Conservation (phyloP, 352 stramenopile genomes). For the Globisporangium echinulatum region DNA sequence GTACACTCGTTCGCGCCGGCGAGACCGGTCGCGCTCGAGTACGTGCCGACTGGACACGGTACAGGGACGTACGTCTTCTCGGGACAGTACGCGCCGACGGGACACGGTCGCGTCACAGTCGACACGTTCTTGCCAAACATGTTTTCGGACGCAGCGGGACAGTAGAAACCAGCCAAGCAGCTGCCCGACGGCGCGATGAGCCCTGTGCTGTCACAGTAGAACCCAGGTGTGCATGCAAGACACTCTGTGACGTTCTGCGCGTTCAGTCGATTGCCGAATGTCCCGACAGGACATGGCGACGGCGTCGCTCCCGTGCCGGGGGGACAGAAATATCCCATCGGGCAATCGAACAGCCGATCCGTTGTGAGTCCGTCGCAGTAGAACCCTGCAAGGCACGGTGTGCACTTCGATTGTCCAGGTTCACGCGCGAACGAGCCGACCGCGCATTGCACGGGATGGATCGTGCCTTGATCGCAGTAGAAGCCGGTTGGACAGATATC, state of each 20-base stretch:
- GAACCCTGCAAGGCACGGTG: conserved; percentile 50
- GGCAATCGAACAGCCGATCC: conserved; percentile 33
- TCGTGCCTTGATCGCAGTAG: conserved; percentile 50
- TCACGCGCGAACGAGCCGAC: conserved; percentile 30
- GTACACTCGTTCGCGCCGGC: conserved; percentile 37
- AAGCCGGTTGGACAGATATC: conserved; percentile 46
- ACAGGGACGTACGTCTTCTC: conserved; percentile 56
- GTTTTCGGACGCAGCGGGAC: conserved; percentile 30
- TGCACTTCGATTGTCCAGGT: conserved; percentile 24
- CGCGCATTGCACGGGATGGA: conserved; percentile 35
- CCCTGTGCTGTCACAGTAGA: conserved; percentile 28
- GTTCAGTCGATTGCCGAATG: conserved; percentile 40
- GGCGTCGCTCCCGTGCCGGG: conserved; percentile 27
- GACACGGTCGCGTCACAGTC: conserved; percentile 45
- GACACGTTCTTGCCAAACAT: conserved; percentile 29
- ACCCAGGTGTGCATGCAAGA: conserved; percentile 26
- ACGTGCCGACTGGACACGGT: conserved; percentile 55
- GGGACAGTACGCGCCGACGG: conserved; percentile 67
- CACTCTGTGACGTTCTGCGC: conserved; percentile 39
- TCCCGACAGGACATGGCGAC: conserved; percentile 56
- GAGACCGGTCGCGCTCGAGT: conserved; percentile 46
- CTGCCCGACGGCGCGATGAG: conserved; percentile 20
- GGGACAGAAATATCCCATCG: conserved; percentile 44
- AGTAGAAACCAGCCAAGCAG: conserved; percentile 59
- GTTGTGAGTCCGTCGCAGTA: conserved; percentile 56